Evolutionary conservation across 257 asterid species (phyloP).

Genomic region (Catharanthus roseus): DNA sequence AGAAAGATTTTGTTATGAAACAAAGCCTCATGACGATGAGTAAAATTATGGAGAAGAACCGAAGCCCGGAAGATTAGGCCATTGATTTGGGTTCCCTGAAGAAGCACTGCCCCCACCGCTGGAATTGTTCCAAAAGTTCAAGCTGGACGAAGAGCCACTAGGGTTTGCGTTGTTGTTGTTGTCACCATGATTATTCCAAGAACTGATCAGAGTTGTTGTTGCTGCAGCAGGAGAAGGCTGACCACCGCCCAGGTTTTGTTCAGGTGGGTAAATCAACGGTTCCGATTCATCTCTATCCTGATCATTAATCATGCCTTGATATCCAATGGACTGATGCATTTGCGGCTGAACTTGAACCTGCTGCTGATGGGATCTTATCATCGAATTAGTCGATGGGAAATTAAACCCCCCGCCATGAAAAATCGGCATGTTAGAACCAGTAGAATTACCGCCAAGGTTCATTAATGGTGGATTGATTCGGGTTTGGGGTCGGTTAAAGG

Average conservation of each 20-base stretch:
- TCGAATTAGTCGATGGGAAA: constrained; percentile 3
- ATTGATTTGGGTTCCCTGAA: constrained; percentile 33
- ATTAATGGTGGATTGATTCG: constrained; percentile 11
- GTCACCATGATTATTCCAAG: constrained; percentile 40
- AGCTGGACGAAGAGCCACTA: constrained; percentile 1
- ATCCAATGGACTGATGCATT: constrained; percentile 7
- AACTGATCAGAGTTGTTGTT: constrained; percentile 22
- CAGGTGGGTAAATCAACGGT: constrained; percentile 19
- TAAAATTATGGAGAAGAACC: constrained; percentile 28
- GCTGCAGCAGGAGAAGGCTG: constrained; percentile 9
- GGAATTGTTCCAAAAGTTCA: constrained; percentile 18
- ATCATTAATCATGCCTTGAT: neutral
- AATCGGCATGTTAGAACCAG: neutral
- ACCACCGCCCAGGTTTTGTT: constrained; percentile 19
- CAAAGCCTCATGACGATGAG: neutral
- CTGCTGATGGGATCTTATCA: constrained; percentile 5
- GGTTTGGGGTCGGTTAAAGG: constrained; percentile 16
- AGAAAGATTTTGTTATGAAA: too few relatives aligned
- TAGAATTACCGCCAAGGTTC: constrained; percentile 9
- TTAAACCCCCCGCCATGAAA: constrained; percentile 10
- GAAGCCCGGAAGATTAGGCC: constrained; percentile 35
- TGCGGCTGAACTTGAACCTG: constrained; percentile 17
- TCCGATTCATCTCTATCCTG: constrained; percentile 12
- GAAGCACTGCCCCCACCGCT: constrained; percentile 12
- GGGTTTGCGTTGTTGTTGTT: constrained; percentile 21